These are phyloP conservation scores for Exophiala viscosa DNA, from an alignment of 2,329 filamentous ascomycete species.

Conservation along the genomic window DNA sequence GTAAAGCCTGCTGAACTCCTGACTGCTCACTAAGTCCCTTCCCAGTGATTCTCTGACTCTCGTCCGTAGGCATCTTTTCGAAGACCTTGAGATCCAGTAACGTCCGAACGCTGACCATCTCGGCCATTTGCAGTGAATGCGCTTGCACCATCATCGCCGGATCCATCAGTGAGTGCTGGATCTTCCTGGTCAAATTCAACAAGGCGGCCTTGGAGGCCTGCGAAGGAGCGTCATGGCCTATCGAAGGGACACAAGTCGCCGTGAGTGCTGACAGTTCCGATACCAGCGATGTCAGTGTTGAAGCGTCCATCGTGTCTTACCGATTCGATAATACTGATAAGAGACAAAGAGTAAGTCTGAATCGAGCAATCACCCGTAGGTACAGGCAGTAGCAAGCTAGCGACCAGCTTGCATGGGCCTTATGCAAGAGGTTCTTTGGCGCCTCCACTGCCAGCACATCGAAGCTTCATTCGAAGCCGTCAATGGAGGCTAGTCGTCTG, in stretches of 20 bases:
- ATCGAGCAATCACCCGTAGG: no score
- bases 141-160: conserved; percentile 13
- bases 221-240: conserved; percentile 8
- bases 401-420: background rate
- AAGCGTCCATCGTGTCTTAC: background rate
- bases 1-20: conserved; percentile 7
- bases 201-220: conserved; percentile 7
- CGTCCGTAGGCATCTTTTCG: conserved; percentile 7
- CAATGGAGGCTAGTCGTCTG: no score
- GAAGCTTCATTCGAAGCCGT: background rate
- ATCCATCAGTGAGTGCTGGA: conserved; percentile 10
- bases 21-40: conserved; percentile 5
- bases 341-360: no score
- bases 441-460: conserved; percentile 7
- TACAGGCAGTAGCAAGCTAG: background rate
- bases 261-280: conserved; percentile 6
- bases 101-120: conserved; percentile 9
- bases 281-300: conserved; percentile 1
- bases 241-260: conserved; percentile 1
- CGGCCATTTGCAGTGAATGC: conserved; percentile 13
- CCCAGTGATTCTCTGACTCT: conserved; percentile 7
- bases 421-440: conserved; percentile 1
- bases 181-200: conserved; percentile 9
- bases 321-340: background rate
- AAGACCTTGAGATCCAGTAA: conserved; percentile 13